phyloP scores from a whole-genome alignment of 2,329 filamentous ascomycete species.

The Paraconiothyrium brasiliense region DNA sequence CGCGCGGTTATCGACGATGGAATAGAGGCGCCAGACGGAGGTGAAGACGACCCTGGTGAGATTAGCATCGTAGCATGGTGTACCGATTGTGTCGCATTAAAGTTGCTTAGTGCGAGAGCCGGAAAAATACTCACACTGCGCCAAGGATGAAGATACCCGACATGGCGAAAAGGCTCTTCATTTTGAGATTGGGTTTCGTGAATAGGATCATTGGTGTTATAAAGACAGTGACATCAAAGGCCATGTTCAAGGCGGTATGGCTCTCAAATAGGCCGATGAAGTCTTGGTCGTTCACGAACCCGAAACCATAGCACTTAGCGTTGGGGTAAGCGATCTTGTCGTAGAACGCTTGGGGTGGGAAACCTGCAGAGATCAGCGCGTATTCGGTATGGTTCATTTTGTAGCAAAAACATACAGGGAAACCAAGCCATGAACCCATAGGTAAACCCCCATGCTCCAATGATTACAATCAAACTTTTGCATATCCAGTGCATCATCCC shows the following conservation, averaged over 20 bases:
- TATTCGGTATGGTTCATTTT: background rate
- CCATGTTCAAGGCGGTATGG: constrained; percentile 46
- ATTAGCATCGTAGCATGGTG: constrained; percentile 22
- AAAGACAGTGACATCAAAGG: constrained; percentile 46
- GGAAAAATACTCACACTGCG: constrained; percentile 37
- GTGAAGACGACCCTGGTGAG: constrained; percentile 38
- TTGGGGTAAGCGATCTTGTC: constrained; percentile 22
- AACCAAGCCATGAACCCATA: constrained; percentile 46
- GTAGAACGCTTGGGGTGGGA: constrained; percentile 39
- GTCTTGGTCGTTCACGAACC: constrained; percentile 24
- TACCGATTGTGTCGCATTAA: background rate
- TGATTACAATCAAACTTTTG: constrained; percentile 31
- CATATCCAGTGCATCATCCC: constrained; percentile 41
- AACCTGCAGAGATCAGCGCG: constrained; percentile 19
- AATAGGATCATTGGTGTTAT: constrained; percentile 44
- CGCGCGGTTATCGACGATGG: constrained; percentile 37
- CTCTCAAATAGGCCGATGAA: constrained; percentile 39
- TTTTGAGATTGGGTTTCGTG: constrained; percentile 33
- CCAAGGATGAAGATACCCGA: constrained; percentile 44
- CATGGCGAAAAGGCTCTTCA: constrained; percentile 42
- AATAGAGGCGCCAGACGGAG: constrained; percentile 43
- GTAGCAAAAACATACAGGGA: constrained; percentile 24
- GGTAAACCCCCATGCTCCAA: constrained; percentile 41
- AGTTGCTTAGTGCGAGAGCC: background rate
- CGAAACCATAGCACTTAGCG: constrained; percentile 43